Evolutionary conservation across 345 rosid species (phyloP), one percentile per base, ranked within the genome.

Genomic region (Heritiera fomes): DNA sequence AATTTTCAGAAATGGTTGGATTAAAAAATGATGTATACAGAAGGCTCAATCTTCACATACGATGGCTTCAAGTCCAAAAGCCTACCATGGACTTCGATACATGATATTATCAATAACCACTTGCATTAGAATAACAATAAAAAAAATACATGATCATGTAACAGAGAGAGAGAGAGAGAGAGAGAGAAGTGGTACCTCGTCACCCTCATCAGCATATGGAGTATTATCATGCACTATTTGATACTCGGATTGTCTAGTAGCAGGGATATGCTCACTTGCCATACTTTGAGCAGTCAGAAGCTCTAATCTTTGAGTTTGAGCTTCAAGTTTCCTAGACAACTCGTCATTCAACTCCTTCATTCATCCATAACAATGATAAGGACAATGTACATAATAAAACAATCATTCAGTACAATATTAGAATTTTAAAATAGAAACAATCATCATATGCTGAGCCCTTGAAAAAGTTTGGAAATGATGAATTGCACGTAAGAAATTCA

Each of bases 171-270:
- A 34, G 38, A 34, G 38, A 34, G 38, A 34, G 38, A 34, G 38
- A 34, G 38, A 34, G 38, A 34, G 38, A 30, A 49, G 13, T 7
- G 83, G 49, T 83, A 94, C 99, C 99, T 96, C 99, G 68, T 96
- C 99, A 56, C 99, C 99, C 86, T 96, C 99, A 81, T 94, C 99
- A 38, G 97, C 98, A 84, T 89, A 94, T 43, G 91, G 83, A 86
- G 86, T 50, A 78, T 81, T 84, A 76, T 94, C 98, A 77, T 81
- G 90, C 64, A 78, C 32, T 30, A 78, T 47, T 59, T 30, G 88
- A 71, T 90, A 67, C 80, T 91, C 97, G 12, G 84, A 84, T 69
- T 81, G 88, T 81, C 87, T 90, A 78, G 85, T 90, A 78, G 86
- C 79, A 8, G 89, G 85, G 73, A 80, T 63, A 80, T 86, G 85